phyloP scores from a whole-genome alignment of 1,139 yeast species.

The Suhomyces terraborum region DNA sequence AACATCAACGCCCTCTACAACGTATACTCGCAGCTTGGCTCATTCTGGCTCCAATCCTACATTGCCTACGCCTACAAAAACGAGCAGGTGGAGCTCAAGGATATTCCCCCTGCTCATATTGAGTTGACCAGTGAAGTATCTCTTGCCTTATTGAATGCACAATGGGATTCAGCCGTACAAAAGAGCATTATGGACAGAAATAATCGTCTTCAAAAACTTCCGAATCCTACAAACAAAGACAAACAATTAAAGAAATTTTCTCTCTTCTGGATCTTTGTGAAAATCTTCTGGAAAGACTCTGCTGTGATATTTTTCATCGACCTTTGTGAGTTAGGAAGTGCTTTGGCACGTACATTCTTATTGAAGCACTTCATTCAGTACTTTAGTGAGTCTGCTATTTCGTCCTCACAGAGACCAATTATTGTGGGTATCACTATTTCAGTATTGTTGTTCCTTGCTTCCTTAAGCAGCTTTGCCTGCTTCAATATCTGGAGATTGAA shows the following conservation, averaged over 20 bases:
- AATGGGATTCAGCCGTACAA: constrained; percentile 26
- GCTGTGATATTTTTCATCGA: constrained; percentile 20
- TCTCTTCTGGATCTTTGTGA: constrained; percentile 20
- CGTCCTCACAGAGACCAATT: constrained; percentile 19
- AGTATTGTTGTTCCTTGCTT: constrained; percentile 26
- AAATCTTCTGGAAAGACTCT: constrained; percentile 18
- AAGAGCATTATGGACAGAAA: constrained; percentile 20
- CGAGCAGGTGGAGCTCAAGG: constrained; percentile 23
- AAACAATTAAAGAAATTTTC: constrained; percentile 17
- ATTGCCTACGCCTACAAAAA: constrained; percentile 26
- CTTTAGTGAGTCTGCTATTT: constrained; percentile 22
- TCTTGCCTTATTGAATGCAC: constrained; percentile 21
- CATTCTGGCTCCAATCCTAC: constrained; percentile 26
- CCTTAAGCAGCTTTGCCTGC: constrained; percentile 29
- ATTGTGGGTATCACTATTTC: constrained; percentile 37
- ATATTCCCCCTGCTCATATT: constrained; percentile 28
- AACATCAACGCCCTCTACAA: constrained; percentile 27
- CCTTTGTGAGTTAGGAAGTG: constrained; percentile 24
- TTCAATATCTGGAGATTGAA: constrained; percentile 29
- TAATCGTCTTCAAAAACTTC: constrained; percentile 9
- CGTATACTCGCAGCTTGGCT: constrained; percentile 26
- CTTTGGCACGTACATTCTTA: constrained; percentile 34
- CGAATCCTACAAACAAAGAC: constrained; percentile 20
- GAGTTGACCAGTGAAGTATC: constrained; percentile 26
- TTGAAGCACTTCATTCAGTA: constrained; percentile 35